Evolutionary conservation across 2,329 filamentous ascomycete genomes (phyloP), one percentile per base, ranked within the genome.

Genomic region (Ceratocystis alfenasii): DNA sequence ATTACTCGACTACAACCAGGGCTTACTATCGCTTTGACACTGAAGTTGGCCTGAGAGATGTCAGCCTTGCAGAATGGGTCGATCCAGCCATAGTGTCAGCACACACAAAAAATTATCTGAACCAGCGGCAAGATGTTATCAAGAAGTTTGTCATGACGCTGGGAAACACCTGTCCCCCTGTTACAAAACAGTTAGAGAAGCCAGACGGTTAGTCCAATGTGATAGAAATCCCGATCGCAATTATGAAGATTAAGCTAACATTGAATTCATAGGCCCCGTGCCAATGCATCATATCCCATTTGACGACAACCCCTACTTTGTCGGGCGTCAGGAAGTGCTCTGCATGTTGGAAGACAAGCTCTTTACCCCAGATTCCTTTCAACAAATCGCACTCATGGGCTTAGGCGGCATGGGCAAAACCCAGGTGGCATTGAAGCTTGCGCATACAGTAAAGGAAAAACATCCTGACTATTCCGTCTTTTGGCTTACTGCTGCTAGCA

Each of bases 1-100:
- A n/a, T n/a, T n/a, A n/a, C n/a, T n/a, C n/a, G n/a, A n/a, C n/a
- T n/a, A 33, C 25, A 25, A 25, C 25, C 25, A 2, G 25, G 25
- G 25, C 2, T 25, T 73, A 73, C 66, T 68, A 69, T 46, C 67
- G 71, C 10, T 72, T 73, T 63, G 71, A 71, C 44, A 71, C 73
- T 1, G 69, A 71, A 15, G 66, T 66, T n/a, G 72, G 72, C 6
- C 63, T 74, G 6, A 45, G 71, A 44, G 69, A 72, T 59, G 63
- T 72, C 22, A 70, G 67, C 0, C 59, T 73, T 6, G 69, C 71
- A 0, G 71, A 73, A 33, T 73, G 71, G 71, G 62, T 71, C 30
- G 71, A 70, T 60, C 41, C 65, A 5, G 70, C 68, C 46, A 62
- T n/a, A n/a, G 71, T 72, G 20, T 68, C 69, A 3, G 67, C 70